Conservation (phyloP, 2,329 filamentous ascomycete species). For the Trichoderma aggressivum region DNA sequence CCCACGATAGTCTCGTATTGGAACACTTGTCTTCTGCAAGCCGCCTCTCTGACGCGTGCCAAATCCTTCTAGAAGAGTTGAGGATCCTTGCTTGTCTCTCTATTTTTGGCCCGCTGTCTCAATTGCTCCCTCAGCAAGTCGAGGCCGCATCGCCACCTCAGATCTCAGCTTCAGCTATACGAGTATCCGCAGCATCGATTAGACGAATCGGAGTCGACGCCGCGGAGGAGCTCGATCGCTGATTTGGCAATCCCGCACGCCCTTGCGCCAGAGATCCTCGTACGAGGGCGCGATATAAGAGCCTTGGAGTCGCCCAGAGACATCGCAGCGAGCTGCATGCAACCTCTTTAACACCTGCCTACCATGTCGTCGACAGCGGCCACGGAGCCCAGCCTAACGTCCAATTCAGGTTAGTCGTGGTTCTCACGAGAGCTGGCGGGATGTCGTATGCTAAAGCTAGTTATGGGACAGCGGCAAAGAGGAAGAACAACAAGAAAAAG, state of each 20-base stretch:
- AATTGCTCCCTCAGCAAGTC: slow-evolving; percentile 4
- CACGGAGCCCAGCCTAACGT: slow-evolving; percentile 34
- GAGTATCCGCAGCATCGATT: slow-evolving; percentile 12
- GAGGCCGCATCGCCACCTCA: neutral
- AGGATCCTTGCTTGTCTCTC: neutral
- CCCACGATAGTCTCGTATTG: neutral
- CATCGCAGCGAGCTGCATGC: slow-evolving; percentile 23
- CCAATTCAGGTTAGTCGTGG: slow-evolving; percentile 35
- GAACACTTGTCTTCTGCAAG: slow-evolving; percentile 12
- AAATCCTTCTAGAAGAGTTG: neutral
- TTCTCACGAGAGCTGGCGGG: slow-evolving; percentile 16
- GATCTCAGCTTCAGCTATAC: neutral
- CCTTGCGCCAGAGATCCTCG: neutral
- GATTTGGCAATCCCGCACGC: neutral
- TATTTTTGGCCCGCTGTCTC: slow-evolving; percentile 4
- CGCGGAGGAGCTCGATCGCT: neutral
- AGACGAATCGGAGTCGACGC: slow-evolving; percentile 19
- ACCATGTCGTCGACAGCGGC: slow-evolving; percentile 41
- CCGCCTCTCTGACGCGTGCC: neutral
- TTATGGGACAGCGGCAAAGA: slow-evolving; percentile 43
- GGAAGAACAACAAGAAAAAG: slow-evolving; percentile 60
- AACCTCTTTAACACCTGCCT: slow-evolving; percentile 21
- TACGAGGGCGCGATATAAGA: neutral
- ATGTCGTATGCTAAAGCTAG: slow-evolving; percentile 33
- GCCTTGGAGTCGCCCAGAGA: neutral